Conservation (phyloP, 805 yeast genomes). For the Ogataea methanolica region DNA sequence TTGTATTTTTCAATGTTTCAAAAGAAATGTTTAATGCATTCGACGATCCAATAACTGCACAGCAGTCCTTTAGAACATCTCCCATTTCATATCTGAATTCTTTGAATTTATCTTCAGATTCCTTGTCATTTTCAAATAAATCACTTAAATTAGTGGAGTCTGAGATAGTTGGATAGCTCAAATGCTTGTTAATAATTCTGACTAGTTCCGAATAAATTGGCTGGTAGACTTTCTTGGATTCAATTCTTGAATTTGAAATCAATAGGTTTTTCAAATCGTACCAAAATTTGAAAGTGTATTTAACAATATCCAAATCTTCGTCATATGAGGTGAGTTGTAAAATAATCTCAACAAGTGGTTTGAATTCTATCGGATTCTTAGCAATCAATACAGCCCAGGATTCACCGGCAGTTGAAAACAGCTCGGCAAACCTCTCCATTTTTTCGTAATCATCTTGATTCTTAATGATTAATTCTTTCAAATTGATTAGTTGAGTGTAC, state of each 20-base stretch:
- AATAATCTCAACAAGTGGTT: conserved; percentile 68
- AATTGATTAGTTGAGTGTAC: conserved; percentile 60
- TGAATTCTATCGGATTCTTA: conserved; percentile 61
- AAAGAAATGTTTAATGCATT: conserved; percentile 70
- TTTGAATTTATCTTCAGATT: conserved; percentile 86
- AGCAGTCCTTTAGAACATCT: conserved; percentile 94
- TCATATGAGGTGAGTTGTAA: conserved; percentile 68
- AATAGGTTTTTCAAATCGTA: conserved; percentile 71
- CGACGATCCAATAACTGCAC: conserved; percentile 80
- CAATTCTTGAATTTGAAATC: conserved; percentile 51
- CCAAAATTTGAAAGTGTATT: conserved; percentile 93
- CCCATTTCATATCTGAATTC: conserved; percentile 97
- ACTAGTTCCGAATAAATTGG: conserved; percentile 58
- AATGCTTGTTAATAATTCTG: conserved; percentile 57
- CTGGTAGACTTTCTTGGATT: conserved; percentile 43
- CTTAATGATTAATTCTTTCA: conserved; percentile 49
- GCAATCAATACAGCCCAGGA: conserved; percentile 90
- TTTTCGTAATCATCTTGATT: conserved; percentile 57
- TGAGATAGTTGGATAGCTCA: conserved; percentile 61
- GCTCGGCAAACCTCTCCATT: conserved; percentile 64
- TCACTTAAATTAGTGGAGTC: conserved; percentile 34
- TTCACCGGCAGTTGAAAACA: conserved; percentile 91
- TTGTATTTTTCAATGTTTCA: conserved; percentile 43
- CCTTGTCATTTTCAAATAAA: conserved; percentile 63
- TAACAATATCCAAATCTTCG: conserved; percentile 82